Percentiles rank a stretch among this genome's conserved stretches.
These are phyloP conservation scores for Agrocybe chaxingu DNA, from an alignment of 768 basidiomycete species.

Conservation along the genomic window DNA sequence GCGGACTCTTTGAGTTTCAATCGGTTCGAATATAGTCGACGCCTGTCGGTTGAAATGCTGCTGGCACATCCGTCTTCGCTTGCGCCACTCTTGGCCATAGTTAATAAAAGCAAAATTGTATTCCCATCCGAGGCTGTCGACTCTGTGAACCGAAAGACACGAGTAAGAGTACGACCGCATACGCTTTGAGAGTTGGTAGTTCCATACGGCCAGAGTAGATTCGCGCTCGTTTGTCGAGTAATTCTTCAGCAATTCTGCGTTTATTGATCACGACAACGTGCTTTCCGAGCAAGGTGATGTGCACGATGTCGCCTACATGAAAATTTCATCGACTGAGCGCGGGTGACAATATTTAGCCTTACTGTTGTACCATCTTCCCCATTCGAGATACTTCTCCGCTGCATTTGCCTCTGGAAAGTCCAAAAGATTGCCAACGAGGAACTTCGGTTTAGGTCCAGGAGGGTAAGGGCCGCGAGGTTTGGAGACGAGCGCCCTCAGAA, in stretches of 20 bases:
- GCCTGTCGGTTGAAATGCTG: conserved; percentile 27
- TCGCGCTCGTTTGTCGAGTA: conserved; percentile 43
- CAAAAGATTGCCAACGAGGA: conserved; percentile 21
- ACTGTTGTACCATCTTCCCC: conserved; percentile 17
- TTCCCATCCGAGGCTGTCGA: conserved; percentile 29
- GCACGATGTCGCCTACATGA: conserved; percentile 19
- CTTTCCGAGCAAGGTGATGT: conserved; percentile 18
- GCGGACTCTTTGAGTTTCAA: conserved; percentile 25
- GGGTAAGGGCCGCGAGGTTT: conserved; percentile 7
- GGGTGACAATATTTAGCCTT: not conserved
- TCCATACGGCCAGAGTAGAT: conserved; percentile 45
- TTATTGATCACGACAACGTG: conserved; percentile 26
- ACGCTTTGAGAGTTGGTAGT: conserved; percentile 11
- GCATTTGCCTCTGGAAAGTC: conserved; percentile 7
- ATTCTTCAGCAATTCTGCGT: conserved; percentile 13
- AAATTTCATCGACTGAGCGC: not conserved
- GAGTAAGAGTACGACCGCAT: not conserved
- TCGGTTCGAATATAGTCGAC: conserved; percentile 17
- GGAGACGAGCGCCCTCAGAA: too few species aligned
- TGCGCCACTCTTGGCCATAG: conserved; percentile 34
- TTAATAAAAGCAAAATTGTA: conserved; percentile 29
- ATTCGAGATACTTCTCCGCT: conserved; percentile 6
- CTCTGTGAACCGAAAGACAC: not conserved
- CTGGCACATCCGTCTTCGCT: conserved; percentile 31
- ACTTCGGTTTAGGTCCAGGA: conserved; percentile 20